Evolutionary conservation across 192 early-diverging fungal genomes (phyloP).

Genomic region (Coemansia guatemalensis): DNA sequence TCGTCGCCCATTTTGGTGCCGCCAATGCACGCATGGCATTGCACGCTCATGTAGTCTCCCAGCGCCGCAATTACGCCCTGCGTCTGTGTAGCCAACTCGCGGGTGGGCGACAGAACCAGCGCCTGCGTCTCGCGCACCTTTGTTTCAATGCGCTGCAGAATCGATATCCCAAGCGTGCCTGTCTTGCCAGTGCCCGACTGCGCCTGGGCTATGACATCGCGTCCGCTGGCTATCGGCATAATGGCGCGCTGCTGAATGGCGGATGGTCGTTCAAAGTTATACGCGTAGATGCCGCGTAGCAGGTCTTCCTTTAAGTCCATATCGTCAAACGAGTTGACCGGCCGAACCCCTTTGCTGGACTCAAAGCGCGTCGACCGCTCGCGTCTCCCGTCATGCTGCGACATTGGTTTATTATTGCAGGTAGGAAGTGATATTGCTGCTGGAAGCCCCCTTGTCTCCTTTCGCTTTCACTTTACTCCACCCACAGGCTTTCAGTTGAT

Average conservation of each 20-base stretch:
- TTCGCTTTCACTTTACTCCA: background rate
- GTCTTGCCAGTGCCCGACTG: constrained; percentile 99
- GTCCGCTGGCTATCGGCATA: constrained; percentile 78
- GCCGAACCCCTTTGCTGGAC: constrained; percentile 84
- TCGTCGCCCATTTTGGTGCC: constrained; percentile 93
- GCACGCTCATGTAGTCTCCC: constrained; percentile 97
- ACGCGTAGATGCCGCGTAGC: constrained; percentile 95
- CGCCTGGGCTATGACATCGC: constrained; percentile 96
- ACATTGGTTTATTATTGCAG: background rate
- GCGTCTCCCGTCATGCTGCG: background rate
- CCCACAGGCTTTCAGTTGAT: too few relatives aligned
- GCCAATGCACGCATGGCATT: constrained; percentile 94
- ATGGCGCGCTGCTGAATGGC: constrained; percentile 99
- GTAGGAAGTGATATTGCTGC: background rate
- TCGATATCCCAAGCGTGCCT: constrained; percentile 94
- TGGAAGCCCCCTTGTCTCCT: background rate
- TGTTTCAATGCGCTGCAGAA: constrained; percentile 89
- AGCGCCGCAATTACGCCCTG: constrained; percentile 88
- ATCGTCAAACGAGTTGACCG: constrained; percentile 87
- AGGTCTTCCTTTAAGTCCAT: constrained; percentile 98
- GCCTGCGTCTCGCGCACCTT: constrained; percentile 87
- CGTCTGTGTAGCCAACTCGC: constrained; percentile 96
- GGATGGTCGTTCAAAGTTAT: constrained; percentile 97
- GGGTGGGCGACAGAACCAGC: constrained; percentile 89
- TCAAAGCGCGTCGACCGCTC: constrained; percentile 45